These are phyloP conservation scores for Russula vinacea DNA, from an alignment of 768 basidiomycete genomes.

Conservation along the genomic window DNA sequence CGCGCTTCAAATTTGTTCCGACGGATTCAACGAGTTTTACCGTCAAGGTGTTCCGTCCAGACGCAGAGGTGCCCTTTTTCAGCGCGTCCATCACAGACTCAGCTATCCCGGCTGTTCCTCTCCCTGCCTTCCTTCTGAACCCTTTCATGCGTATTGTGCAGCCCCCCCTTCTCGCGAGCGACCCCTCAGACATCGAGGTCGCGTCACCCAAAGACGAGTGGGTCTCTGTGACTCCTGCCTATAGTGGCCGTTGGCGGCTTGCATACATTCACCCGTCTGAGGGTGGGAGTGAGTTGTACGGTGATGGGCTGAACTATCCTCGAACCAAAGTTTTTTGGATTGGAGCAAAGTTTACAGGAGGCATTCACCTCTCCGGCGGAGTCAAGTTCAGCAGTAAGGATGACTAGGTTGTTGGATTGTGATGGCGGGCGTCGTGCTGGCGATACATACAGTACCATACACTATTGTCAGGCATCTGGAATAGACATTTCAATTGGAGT, in stretches of 20 bases:
- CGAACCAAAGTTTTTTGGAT: slow-evolving; percentile 12
- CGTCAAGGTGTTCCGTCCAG: slow-evolving; percentile 10
- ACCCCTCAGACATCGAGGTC: neutral
- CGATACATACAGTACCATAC: neutral
- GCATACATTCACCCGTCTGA: slow-evolving; percentile 20
- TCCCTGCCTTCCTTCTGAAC: slow-evolving; percentile 7
- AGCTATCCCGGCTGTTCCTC: slow-evolving; percentile 13
- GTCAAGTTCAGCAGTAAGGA: neutral
- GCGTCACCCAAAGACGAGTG: slow-evolving; percentile 10
- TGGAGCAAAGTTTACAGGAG: slow-evolving; percentile 21
- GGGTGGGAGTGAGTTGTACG: slow-evolving; percentile 4
- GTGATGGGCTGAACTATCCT: slow-evolving; percentile 23
- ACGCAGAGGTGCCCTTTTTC: slow-evolving; percentile 22
- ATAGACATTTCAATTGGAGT: neutral
- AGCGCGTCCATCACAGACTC: slow-evolving; percentile 22
- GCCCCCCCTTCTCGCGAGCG: slow-evolving; percentile 10
- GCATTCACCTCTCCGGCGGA: neutral
- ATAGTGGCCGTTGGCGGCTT: slow-evolving; percentile 13
- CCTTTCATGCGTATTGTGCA: slow-evolving; percentile 10
- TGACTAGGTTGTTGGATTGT: neutral
- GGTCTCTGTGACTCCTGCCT: slow-evolving; percentile 9
- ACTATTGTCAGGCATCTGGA: neutral
- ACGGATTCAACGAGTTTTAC: neutral
- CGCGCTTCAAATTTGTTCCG: slow-evolving; percentile 17
- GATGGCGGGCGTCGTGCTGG: neutral